Conservation (phyloP, 2,329 filamentous ascomycete genomes). For the Lachnellula subtilissima region DNA sequence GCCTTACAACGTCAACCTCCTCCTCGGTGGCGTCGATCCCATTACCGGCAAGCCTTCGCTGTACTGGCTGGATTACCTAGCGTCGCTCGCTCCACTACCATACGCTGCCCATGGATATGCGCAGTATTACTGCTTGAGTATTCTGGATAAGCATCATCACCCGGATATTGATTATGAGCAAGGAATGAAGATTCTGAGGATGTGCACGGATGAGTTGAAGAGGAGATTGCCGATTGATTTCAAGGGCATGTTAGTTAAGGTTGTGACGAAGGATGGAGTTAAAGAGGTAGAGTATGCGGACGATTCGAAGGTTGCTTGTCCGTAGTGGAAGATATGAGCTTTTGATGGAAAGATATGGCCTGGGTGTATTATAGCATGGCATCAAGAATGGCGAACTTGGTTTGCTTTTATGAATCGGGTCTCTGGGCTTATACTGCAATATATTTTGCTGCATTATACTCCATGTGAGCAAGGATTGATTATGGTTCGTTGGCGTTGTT, state of each 20-base stretch:
- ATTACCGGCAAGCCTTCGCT: conserved; percentile 86
- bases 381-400: conserved; percentile 21
- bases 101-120: conserved; percentile 98
- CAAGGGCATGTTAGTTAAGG: conserved; percentile 94
- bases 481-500: background rate
- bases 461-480: background rate
- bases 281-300: conserved; percentile 81
- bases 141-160: conserved; percentile 97
- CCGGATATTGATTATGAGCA: conserved; percentile 86
- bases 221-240: conserved; percentile 96
- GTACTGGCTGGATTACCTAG: conserved; percentile 98
- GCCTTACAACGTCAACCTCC: conserved; percentile 94
- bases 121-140: conserved; percentile 97
- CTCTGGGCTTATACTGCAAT: no score
- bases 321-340: conserved; percentile 13
- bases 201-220: conserved; percentile 98
- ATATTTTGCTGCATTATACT: background rate
- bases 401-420: background rate
- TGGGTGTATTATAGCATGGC: conserved; percentile 29
- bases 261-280: conserved; percentile 91
- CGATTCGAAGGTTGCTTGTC: conserved; percentile 34
- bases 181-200: conserved; percentile 84
- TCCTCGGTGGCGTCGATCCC: conserved; percentile 88
- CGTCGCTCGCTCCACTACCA: conserved; percentile 78
- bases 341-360: conserved; percentile 8